These are phyloP conservation scores for Globisporangium radiosum DNA, from an alignment of 352 stramenopile genomes.

Conservation along the genomic window DNA sequence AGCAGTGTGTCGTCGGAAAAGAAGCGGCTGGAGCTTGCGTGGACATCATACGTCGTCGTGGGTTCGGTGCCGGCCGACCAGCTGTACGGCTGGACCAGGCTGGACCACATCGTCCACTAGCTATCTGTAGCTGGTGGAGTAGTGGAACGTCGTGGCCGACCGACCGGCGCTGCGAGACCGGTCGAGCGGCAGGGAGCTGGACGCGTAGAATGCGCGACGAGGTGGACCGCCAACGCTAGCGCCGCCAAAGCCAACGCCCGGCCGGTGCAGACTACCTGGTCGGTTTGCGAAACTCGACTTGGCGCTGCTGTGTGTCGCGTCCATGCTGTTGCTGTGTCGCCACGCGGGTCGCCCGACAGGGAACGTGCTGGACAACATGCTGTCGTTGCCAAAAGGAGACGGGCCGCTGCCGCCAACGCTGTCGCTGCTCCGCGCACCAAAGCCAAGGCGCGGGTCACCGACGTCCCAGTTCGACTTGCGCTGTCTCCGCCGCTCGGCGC, in stretches of 20 bases:
- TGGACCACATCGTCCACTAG: neutral
- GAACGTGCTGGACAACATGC: conserved; percentile 36
- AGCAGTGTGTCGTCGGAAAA: neutral
- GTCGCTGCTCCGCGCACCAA: conserved; percentile 16
- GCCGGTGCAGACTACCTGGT: conserved; percentile 3
- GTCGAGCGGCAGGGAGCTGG: conserved; percentile 42
- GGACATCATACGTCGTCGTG: neutral
- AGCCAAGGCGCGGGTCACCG: conserved; percentile 52
- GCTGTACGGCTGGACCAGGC: neutral
- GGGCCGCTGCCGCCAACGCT: neutral
- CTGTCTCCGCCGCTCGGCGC: conserved; percentile 54
- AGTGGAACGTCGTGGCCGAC: conserved; percentile 22
- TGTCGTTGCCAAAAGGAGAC: conserved; percentile 14
- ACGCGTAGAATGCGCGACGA: conserved; percentile 39
- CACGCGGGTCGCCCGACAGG: conserved; percentile 42
- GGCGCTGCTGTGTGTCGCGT: conserved; percentile 32
- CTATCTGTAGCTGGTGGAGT: conserved; percentile 18
- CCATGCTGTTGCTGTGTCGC: conserved; percentile 61
- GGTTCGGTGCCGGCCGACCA: neutral
- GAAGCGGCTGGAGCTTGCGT: neutral
- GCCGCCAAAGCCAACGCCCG: conserved; percentile 7
- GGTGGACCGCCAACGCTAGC: conserved; percentile 10
- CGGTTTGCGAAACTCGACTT: conserved; percentile 38
- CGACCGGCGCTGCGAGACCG: conserved; percentile 42
- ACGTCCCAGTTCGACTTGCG: conserved; percentile 83